Conservation (phyloP, 768 basidiomycete genomes). For the Crepidotus variabilis region DNA sequence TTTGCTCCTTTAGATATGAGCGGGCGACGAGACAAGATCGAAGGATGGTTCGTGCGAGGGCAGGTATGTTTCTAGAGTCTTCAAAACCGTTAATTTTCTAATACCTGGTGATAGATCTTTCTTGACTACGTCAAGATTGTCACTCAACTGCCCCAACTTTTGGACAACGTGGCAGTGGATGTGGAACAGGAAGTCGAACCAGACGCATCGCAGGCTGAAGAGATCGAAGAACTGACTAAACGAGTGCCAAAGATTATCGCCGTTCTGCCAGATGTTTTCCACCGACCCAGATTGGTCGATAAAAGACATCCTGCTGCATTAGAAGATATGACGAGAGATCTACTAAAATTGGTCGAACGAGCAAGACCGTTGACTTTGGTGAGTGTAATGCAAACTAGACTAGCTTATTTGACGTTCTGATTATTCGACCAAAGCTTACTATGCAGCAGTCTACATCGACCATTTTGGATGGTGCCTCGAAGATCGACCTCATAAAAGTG, state of each 20-base stretch:
- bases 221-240: constrained; percentile 59
- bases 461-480: constrained; percentile 54
- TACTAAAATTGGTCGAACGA: constrained; percentile 58
- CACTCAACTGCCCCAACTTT: constrained; percentile 54
- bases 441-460: constrained; percentile 23
- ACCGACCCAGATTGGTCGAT: constrained; percentile 45
- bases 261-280: constrained; percentile 64
- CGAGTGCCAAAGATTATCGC: constrained; percentile 63
- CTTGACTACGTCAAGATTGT: constrained; percentile 69
- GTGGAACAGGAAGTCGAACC: constrained; percentile 35
- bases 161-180: constrained; percentile 33
- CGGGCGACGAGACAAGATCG: constrained; percentile 43
- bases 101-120: constrained; percentile 42
- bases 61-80: constrained; percentile 48
- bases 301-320: constrained; percentile 67
- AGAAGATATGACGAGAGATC: constrained; percentile 65
- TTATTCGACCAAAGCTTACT: constrained; percentile 15
- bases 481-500: constrained; percentile 61
- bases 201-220: constrained; percentile 42
- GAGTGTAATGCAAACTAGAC: constrained; percentile 20
- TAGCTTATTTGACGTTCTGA: neutral
- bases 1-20: constrained; percentile 56
- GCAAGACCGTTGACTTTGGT: constrained; percentile 61
- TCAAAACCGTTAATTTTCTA: neutral
- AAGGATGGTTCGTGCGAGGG: constrained; percentile 80